phyloP scores from a whole-genome alignment of 1,284 basidiomycete genomes.

The Pseudozyma sp. region DNA sequence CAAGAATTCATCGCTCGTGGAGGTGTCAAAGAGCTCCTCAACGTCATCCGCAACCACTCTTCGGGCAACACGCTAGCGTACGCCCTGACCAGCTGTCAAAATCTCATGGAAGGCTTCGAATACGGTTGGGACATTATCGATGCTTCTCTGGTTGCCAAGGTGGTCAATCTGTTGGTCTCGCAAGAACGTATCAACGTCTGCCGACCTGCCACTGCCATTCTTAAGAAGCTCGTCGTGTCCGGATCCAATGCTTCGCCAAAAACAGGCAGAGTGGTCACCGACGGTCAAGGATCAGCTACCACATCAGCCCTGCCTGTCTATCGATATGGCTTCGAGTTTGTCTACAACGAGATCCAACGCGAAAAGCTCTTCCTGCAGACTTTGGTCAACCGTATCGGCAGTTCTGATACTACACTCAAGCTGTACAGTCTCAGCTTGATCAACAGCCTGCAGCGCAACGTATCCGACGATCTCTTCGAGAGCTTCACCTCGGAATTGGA shows the following conservation, averaged over 20 bases:
- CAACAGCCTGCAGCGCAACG: slow-evolving; percentile 84
- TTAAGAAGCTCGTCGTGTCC: slow-evolving; percentile 80
- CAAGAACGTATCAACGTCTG: slow-evolving; percentile 80
- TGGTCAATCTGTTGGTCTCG: slow-evolving; percentile 80
- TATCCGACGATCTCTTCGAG: slow-evolving; percentile 80
- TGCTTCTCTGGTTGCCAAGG: slow-evolving; percentile 78
- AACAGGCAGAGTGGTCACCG: slow-evolving; percentile 43
- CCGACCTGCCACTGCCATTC: slow-evolving; percentile 92
- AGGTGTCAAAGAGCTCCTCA: slow-evolving; percentile 71
- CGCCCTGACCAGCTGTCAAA: slow-evolving; percentile 84
- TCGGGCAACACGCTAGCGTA: slow-evolving; percentile 90
- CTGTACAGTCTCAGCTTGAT: slow-evolving; percentile 73
- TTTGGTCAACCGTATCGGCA: slow-evolving; percentile 61
- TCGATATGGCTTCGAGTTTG: slow-evolving; percentile 62
- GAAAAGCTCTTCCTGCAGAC: slow-evolving; percentile 63
- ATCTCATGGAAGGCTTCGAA: slow-evolving; percentile 71
- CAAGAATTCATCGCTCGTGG: slow-evolving; percentile 83
- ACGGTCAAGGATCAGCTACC: slow-evolving; percentile 20
- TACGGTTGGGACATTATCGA: slow-evolving; percentile 79
- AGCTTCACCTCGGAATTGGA: slow-evolving; percentile 83
- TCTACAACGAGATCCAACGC: slow-evolving; percentile 58
- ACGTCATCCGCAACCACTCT: slow-evolving; percentile 65
- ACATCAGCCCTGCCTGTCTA: slow-evolving; percentile 38
- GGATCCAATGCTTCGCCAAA: slow-evolving; percentile 51
- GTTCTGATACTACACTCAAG: slow-evolving; percentile 66